A percentile compares a stretch with the other conserved stretches of the same genome.
phyloP scores from a whole-genome alignment of 176 grass and related monocot genomes.

The Lolium multiflorum region DNA sequence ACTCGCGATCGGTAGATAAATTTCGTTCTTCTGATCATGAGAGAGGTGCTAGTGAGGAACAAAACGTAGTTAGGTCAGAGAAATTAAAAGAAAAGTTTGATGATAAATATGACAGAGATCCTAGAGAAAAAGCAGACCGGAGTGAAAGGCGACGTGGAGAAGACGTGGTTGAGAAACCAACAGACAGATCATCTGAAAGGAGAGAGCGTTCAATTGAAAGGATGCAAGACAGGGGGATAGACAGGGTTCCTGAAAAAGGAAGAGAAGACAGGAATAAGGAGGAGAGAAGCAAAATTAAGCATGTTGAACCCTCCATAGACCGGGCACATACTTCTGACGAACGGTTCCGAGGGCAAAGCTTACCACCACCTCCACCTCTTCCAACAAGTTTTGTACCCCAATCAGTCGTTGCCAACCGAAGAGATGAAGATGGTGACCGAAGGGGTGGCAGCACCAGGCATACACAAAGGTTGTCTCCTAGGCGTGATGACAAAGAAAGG shows the following conservation, averaged over 20 bases:
- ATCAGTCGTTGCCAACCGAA: constrained; percentile 66
- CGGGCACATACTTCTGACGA: constrained; percentile 64
- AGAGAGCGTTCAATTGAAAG: constrained; percentile 82
- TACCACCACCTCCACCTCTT: constrained; percentile 93
- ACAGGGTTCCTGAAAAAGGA: constrained; percentile 74
- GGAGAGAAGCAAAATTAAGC: constrained; percentile 71
- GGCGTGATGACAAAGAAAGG: constrained; percentile 90
- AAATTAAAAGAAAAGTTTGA: constrained; percentile 65
- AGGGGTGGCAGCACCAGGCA: constrained; percentile 63
- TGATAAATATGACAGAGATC: constrained; percentile 81
- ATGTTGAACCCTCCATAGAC: constrained; percentile 59
- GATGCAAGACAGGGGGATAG: constrained; percentile 69
- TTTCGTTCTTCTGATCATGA: constrained; percentile 64
- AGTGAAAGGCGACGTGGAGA: constrained; percentile 61
- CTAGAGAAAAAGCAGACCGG: constrained; percentile 68
- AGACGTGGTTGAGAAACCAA: constrained; percentile 70
- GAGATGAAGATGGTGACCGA: constrained; percentile 72
- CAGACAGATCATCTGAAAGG: constrained; percentile 72
- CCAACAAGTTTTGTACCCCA: constrained; percentile 96
- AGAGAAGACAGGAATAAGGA: constrained; percentile 95
- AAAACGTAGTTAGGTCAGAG: constrained; percentile 50
- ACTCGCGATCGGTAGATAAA: constrained; percentile 53
- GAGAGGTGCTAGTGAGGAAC: constrained; percentile 62
- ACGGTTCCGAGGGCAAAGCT: constrained; percentile 76
- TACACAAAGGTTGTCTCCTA: constrained; percentile 67